A percentile compares a stretch with the other conserved stretches of the same genome.
phyloP scores from a whole-genome alignment of 2,329 filamentous ascomycete species.

The Geosmithia flava region DNA sequence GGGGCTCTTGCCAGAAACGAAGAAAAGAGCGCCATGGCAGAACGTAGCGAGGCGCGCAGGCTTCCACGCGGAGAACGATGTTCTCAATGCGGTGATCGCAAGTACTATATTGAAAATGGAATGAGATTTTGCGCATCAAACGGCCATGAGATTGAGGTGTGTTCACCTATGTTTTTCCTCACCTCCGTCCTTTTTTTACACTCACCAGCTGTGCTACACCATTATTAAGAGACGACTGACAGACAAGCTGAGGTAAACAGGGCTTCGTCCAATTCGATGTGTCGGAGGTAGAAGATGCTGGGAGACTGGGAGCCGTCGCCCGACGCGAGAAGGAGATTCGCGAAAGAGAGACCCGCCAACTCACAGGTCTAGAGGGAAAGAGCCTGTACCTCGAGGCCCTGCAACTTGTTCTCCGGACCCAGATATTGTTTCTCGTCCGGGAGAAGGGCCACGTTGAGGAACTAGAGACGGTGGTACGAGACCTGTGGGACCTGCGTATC shows the following conservation, averaged over 20 bases:
- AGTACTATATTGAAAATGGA: slow-evolving; percentile 65
- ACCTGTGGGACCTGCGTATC: slow-evolving; percentile 71
- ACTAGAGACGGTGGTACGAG: slow-evolving; percentile 66
- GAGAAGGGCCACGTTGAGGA: slow-evolving; percentile 55
- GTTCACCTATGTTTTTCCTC: slow-evolving; percentile 5
- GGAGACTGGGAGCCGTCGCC: slow-evolving; percentile 40
- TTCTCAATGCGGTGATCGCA: slow-evolving; percentile 56
- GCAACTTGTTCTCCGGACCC: slow-evolving; percentile 74
- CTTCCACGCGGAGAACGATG: slow-evolving; percentile 42
- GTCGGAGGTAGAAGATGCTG: slow-evolving; percentile 61
- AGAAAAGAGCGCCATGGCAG: slow-evolving; percentile 19
- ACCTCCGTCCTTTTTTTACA: neutral
- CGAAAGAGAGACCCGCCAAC: slow-evolving; percentile 40
- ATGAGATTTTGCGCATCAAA: slow-evolving; percentile 62
- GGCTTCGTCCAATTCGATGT: slow-evolving; percentile 43
- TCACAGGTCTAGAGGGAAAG: slow-evolving; percentile 55
- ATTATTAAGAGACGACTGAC: neutral
- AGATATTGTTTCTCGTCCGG: slow-evolving; percentile 61
- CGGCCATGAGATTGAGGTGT: slow-evolving; percentile 67
- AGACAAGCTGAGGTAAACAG: slow-evolving; percentile 10
- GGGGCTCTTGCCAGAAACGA: neutral
- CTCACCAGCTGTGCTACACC: neutral
- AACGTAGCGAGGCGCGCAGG: slow-evolving; percentile 29
- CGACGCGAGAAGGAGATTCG: slow-evolving; percentile 46
- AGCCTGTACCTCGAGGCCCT: slow-evolving; percentile 74